Evolutionary conservation across 2,329 filamentous ascomycete genomes (phyloP).

Genomic region (Alternaria alternata): DNA sequence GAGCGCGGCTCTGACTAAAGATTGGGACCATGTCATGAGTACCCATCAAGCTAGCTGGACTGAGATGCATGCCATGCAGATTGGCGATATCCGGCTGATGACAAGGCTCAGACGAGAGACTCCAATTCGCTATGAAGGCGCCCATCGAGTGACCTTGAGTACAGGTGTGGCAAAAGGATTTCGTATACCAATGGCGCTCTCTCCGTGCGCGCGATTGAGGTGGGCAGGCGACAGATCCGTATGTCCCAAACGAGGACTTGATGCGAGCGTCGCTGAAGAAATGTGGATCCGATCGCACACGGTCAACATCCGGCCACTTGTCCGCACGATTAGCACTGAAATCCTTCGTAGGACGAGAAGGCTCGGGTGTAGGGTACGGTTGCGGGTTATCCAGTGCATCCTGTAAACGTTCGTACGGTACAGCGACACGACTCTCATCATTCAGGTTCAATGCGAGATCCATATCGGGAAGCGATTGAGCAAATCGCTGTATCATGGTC

Average conservation of each 20-base stretch:
- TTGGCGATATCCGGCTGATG: slow-evolving; percentile 78
- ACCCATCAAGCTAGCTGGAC: slow-evolving; percentile 68
- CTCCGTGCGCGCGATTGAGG: slow-evolving; percentile 67
- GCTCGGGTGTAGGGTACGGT: slow-evolving; percentile 31
- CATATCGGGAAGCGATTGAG: slow-evolving; percentile 67
- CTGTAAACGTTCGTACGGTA: slow-evolving; percentile 54
- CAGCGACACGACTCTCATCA: slow-evolving; percentile 65
- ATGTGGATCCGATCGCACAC: slow-evolving; percentile 35
- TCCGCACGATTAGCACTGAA: slow-evolving; percentile 52
- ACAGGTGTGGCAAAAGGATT: slow-evolving; percentile 71
- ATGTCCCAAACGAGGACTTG: slow-evolving; percentile 52
- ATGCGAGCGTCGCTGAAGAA: slow-evolving; percentile 47
- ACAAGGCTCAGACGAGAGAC: slow-evolving; percentile 71
- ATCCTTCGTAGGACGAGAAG: slow-evolving; percentile 31
- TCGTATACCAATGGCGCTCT: slow-evolving; percentile 69
- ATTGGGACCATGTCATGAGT: slow-evolving; percentile 73
- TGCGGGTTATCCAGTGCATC: slow-evolving; percentile 37
- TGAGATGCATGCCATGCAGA: slow-evolving; percentile 77
- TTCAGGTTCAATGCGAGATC: slow-evolving; percentile 70
- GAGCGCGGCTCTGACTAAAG: slow-evolving; percentile 77
- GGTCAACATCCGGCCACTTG: slow-evolving; percentile 46
- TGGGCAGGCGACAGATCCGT: slow-evolving; percentile 65
- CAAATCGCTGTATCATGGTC: slow-evolving; percentile 60
- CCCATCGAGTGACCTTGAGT: slow-evolving; percentile 69
- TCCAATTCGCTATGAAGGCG: slow-evolving; percentile 73